These are phyloP conservation scores for Leccinum olivaceopallidum DNA, from an alignment of 768 basidiomycete species.

Conservation along the genomic window DNA sequence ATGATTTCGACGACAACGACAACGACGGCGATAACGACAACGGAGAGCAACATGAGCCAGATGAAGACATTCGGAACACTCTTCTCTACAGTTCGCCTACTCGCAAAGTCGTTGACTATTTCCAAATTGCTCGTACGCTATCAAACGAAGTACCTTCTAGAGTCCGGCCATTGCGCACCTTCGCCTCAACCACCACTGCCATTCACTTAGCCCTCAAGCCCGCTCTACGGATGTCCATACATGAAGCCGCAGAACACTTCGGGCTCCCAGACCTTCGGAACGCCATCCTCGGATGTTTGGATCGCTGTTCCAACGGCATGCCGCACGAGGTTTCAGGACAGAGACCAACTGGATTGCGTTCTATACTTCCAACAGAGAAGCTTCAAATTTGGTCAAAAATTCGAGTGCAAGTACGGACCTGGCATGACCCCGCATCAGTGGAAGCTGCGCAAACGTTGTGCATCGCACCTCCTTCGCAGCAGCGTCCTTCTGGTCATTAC, in stretches of 20 bases:
- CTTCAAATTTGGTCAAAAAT: background rate
- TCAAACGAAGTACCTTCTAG: background rate
- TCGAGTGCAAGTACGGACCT: background rate
- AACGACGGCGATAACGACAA: background rate
- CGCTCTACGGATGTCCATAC: background rate
- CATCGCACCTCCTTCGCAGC: background rate
- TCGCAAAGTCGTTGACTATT: background rate
- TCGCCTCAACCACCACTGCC: background rate
- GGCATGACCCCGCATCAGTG: background rate
- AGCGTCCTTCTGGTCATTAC: background rate
- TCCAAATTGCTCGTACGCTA: background rate
- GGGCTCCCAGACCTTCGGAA: background rate
- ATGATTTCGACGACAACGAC: background rate
- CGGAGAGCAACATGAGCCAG: background rate
- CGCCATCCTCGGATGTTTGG: background rate
- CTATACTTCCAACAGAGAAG: background rate
- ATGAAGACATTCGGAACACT: background rate
- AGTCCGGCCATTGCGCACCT: background rate
- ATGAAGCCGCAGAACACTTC: background rate
- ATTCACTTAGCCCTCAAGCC: background rate
- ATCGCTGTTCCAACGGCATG: background rate
- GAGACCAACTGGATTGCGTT: background rate
- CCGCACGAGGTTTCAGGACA: background rate
- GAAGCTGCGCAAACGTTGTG: background rate
- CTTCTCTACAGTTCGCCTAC: background rate